phyloP scores from a whole-genome alignment of 78 protist species.

The Cavenderia fasciculata region DNA sequence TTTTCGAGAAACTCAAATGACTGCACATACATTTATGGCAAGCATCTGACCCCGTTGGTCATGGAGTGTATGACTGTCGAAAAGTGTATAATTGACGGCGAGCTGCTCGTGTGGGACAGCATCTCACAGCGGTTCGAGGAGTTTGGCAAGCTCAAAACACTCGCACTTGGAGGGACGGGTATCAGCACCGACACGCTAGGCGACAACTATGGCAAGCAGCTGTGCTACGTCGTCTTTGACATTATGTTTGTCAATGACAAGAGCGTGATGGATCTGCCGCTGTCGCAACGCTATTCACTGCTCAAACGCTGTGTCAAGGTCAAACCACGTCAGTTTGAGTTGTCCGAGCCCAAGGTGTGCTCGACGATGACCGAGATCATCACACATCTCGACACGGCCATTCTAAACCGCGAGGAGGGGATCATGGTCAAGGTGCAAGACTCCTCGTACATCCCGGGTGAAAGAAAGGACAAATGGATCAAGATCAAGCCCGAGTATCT shows the following conservation, averaged over 20 bases:
- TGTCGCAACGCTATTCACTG: constrained; percentile 32
- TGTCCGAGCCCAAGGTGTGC: constrained; percentile 30
- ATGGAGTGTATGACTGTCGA: constrained; percentile 38
- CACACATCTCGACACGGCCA: constrained; percentile 47
- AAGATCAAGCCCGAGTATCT: constrained; percentile 94
- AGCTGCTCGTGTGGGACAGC: constrained; percentile 85
- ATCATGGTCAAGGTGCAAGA: constrained; percentile 81
- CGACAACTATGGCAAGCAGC: constrained; percentile 75
- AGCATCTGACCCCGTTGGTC: constrained; percentile 34
- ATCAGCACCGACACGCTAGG: constrained; percentile 19
- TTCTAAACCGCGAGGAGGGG: constrained; percentile 86
- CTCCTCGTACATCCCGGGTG: constrained; percentile 79
- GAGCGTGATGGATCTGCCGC: constrained; percentile 50
- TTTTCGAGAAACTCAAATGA: constrained; percentile 81
- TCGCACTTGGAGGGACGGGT: constrained; percentile 20
- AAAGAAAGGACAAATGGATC: constrained; percentile 85
- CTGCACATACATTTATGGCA: constrained; percentile 75
- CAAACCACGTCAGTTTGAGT: constrained; percentile 60
- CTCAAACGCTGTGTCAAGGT: constrained; percentile 45
- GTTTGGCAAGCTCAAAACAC: constrained; percentile 86
- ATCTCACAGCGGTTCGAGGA: constrained; percentile 75
- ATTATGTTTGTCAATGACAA: constrained; percentile 82
- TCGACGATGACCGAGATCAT: constrained; percentile 31
- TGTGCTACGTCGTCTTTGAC: constrained; percentile 87
- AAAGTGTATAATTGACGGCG: constrained; percentile 92